Percentiles rank a stretch among this genome's conserved stretches.
Conservation (phyloP, 495 filamentous ascomycete genomes). For the Aspergillus funiculosus region DNA sequence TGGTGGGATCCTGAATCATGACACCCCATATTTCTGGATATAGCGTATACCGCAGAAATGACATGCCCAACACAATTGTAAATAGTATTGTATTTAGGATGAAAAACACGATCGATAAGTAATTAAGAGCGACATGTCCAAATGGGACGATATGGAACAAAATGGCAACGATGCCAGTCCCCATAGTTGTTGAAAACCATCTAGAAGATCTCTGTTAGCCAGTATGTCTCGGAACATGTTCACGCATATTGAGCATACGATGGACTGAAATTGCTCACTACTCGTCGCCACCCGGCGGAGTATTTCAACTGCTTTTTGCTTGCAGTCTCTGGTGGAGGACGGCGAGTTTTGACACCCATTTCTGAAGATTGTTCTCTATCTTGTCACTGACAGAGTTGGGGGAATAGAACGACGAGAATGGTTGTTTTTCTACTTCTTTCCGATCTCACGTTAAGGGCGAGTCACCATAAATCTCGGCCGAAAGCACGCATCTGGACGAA, state of each 20-base stretch:
- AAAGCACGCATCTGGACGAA: too few relatives aligned
- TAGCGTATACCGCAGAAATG: constrained; percentile 38
- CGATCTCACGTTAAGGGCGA: too few relatives aligned
- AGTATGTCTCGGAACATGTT: too few relatives aligned
- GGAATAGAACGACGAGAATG: too few relatives aligned
- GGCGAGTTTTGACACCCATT: too few relatives aligned
- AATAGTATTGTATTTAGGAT: constrained; percentile 42
- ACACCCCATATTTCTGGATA: constrained; percentile 43
- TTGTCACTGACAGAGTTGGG: too few relatives aligned
- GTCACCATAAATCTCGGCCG: too few relatives aligned
- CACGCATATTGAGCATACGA: constrained; percentile 29
- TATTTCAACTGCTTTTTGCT: too few relatives aligned
- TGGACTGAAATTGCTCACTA: constrained; percentile 45
- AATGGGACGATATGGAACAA: constrained; percentile 39
- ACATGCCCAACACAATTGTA: constrained; percentile 28
- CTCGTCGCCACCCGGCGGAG: constrained; percentile 35
- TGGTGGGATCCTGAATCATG: constrained; percentile 42
- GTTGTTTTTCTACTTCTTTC: too few relatives aligned
- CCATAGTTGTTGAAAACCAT: constrained; percentile 47
- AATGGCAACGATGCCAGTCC: constrained; percentile 46
- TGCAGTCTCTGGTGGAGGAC: too few relatives aligned
- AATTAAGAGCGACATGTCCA: constrained; percentile 30
- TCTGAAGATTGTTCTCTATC: too few relatives aligned
- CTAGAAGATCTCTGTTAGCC: constrained; percentile 15
- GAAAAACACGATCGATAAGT: constrained; percentile 41